phyloP scores from a whole-genome alignment of 2,329 filamentous ascomycete species.

The Penicillium sp. region DNA sequence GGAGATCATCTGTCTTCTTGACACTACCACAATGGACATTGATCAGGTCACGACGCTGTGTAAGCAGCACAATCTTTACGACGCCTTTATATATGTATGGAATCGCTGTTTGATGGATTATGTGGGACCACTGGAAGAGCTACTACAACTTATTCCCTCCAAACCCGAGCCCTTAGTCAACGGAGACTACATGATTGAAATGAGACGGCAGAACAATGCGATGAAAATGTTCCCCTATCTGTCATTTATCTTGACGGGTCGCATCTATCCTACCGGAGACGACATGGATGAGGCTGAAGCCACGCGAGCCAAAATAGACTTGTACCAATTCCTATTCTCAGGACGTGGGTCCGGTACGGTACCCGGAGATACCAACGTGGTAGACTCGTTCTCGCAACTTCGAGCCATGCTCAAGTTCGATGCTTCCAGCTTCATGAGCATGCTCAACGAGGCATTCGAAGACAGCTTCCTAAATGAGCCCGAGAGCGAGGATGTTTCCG shows the following conservation, averaged over 20 bases:
- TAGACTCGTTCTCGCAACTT: slow-evolving; percentile 82
- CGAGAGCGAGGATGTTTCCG: slow-evolving; percentile 61
- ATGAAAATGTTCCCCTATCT: slow-evolving; percentile 94
- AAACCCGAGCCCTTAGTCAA: slow-evolving; percentile 27
- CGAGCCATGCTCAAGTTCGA: slow-evolving; percentile 83
- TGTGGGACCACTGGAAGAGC: slow-evolving; percentile 82
- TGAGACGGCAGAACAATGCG: slow-evolving; percentile 61
- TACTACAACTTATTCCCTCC: slow-evolving; percentile 54
- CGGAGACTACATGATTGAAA: slow-evolving; percentile 54
- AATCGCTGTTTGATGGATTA: slow-evolving; percentile 87
- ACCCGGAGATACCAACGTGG: slow-evolving; percentile 46
- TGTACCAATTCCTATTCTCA: slow-evolving; percentile 93
- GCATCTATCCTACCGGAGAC: slow-evolving; percentile 85
- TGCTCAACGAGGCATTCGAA: slow-evolving; percentile 95
- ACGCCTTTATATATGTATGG: slow-evolving; percentile 96
- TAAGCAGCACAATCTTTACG: slow-evolving; percentile 88
- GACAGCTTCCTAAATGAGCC: slow-evolving; percentile 86
- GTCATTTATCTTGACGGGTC: slow-evolving; percentile 83
- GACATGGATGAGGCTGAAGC: slow-evolving; percentile 70
- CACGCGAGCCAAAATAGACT: slow-evolving; percentile 73
- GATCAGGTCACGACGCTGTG: slow-evolving; percentile 89
- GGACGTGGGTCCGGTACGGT: slow-evolving; percentile 52
- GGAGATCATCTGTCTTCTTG: slow-evolving; percentile 90
- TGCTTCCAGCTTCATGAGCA: slow-evolving; percentile 86
- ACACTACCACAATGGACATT: slow-evolving; percentile 86